These are phyloP conservation scores for Alternaria sp. DNA, from an alignment of 2,329 filamentous ascomycete genomes.

Conservation along the genomic window DNA sequence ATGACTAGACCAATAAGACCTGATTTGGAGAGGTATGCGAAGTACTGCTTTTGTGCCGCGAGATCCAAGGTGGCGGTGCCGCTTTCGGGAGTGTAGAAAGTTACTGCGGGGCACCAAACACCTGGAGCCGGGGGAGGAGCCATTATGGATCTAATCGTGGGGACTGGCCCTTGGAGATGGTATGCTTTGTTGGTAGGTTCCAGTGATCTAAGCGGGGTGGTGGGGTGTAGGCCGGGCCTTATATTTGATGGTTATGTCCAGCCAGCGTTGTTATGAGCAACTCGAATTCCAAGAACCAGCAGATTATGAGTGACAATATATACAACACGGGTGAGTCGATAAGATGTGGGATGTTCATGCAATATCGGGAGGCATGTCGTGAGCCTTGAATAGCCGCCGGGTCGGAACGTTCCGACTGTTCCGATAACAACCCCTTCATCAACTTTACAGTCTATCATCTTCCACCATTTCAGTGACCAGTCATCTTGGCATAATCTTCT, in stretches of 20 bases:
- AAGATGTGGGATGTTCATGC: slow-evolving; percentile 13
- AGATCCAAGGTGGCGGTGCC: slow-evolving; percentile 53
- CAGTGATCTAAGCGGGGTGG: background rate
- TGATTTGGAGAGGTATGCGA: slow-evolving; percentile 54
- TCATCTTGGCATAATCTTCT: background rate
- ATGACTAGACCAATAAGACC: slow-evolving; percentile 57
- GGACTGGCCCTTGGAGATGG: background rate
- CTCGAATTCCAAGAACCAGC: background rate
- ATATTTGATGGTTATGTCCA: background rate
- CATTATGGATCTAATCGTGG: slow-evolving; percentile 12
- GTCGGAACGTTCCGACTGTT: slow-evolving; percentile 11
- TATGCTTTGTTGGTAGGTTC: slow-evolving; percentile 3
- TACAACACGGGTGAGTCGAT: background rate
- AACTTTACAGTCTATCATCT: background rate
- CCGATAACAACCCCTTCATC: slow-evolving; percentile 3
- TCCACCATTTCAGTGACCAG: background rate
- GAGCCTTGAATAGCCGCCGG: slow-evolving; percentile 23
- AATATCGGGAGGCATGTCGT: slow-evolving; percentile 17
- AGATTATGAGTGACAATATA: background rate
- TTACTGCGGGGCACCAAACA: slow-evolving; percentile 55
- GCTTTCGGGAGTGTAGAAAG: slow-evolving; percentile 55
- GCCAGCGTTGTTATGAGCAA: background rate
- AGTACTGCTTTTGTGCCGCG: slow-evolving; percentile 55
- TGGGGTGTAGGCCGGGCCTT: slow-evolving; percentile 1
- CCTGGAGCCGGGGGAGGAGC: slow-evolving; percentile 33